Evolutionary conservation across 768 basidiomycete genomes (phyloP).

Genomic region (Lyophyllum atratum): DNA sequence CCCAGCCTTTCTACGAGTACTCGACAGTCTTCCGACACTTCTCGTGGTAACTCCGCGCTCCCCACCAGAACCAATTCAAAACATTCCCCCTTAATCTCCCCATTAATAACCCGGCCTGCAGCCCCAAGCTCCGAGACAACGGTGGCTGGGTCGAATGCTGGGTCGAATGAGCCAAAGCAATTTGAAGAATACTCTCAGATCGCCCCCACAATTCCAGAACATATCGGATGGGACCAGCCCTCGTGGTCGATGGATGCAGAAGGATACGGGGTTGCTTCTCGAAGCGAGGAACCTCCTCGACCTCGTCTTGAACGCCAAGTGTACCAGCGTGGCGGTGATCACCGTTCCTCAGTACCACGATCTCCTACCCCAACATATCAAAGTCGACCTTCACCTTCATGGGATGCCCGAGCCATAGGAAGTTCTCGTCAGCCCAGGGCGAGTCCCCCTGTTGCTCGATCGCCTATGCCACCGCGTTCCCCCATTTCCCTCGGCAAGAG

Average conservation of each 20-base stretch:
- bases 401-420: neutral
- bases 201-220: conserved; percentile 11
- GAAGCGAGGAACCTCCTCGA: neutral
- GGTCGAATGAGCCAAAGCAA: neutral
- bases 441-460: neutral
- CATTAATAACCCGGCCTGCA: neutral
- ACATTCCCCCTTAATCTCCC: neutral
- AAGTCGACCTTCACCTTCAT: neutral
- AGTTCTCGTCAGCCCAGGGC: neutral
- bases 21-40: neutral
- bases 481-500: conserved; percentile 18
- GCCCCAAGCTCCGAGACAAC: neutral
- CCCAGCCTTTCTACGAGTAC: neutral
- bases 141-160: neutral
- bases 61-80: neutral
- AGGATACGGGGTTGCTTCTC: neutral
- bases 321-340: conserved; percentile 6
- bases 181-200: conserved; percentile 11
- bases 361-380: neutral
- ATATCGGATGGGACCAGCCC: conserved; percentile 13
- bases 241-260: conserved; percentile 9
- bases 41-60: neutral
- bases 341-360: conserved; percentile 17
- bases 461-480: neutral
- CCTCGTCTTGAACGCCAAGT: neutral